phyloP scores from a whole-genome alignment of 2,329 filamentous ascomycete species.

The Cadophora luteo-olivacea region DNA sequence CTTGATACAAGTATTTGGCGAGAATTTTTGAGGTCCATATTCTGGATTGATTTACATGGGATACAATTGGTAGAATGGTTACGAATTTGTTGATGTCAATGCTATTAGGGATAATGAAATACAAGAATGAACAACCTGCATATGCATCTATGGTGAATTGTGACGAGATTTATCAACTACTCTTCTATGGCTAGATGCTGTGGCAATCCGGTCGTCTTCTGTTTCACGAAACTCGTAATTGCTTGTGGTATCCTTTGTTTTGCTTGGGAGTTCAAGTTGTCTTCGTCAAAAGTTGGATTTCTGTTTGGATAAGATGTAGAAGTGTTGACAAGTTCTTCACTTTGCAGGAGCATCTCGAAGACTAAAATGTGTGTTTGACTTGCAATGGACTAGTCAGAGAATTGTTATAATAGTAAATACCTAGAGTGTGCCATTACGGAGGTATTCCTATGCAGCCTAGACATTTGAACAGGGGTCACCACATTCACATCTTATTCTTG shows the following conservation, averaged over 20 bases:
- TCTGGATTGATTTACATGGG: background rate
- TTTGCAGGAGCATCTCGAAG: background rate
- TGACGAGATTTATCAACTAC: background rate
- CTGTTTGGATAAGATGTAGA: no score
- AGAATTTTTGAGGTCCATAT: no score
- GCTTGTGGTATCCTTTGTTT: background rate
- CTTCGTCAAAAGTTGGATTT: no score
- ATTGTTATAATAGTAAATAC: no score
- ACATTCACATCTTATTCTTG: background rate
- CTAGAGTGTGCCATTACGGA: no score
- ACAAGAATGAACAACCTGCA: background rate
- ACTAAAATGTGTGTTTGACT: background rate
- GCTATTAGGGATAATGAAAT: background rate
- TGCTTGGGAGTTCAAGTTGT: background rate
- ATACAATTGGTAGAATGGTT: background rate
- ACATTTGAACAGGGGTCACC: background rate
- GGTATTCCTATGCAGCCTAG: no score
- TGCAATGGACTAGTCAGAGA: no score
- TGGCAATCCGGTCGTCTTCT: background rate
- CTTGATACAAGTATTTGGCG: no score
- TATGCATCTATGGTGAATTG: constrained; percentile 2
- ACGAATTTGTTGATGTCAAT: background rate
- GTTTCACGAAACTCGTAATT: background rate
- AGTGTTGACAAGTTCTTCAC: no score
- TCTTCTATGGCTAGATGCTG: background rate